phyloP scores from a whole-genome alignment of 108 stramenopile genomes.

The Conticribra guillardii region DNA sequence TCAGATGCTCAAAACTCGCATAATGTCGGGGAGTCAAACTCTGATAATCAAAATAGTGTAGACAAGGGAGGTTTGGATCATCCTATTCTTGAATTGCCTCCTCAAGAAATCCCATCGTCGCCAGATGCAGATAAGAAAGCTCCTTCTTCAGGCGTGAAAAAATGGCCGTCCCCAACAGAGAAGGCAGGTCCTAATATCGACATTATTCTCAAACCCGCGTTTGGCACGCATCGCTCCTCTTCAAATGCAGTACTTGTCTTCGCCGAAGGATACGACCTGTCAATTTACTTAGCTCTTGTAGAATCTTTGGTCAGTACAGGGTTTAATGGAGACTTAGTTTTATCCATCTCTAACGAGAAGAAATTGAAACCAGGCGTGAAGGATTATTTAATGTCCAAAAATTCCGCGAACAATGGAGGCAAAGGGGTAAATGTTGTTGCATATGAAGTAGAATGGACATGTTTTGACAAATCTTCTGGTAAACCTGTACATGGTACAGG shows the following conservation, averaged over 20 bases:
- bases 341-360: slow-evolving; percentile 59
- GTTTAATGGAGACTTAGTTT: slow-evolving; percentile 76
- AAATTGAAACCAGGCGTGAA: slow-evolving; percentile 57
- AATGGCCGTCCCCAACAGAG: slow-evolving; percentile 27
- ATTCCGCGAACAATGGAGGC: slow-evolving; percentile 15
- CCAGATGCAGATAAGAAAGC: not conserved
- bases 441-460: slow-evolving; percentile 67
- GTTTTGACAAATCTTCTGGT: slow-evolving; percentile 49
- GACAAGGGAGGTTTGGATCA: not conserved
- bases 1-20: not conserved
- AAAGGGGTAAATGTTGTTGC: slow-evolving; percentile 59
- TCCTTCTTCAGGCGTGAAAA: slow-evolving; percentile 1
- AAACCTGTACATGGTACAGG: slow-evolving; percentile 30
- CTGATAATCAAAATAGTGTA: not conserved
- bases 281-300: slow-evolving; percentile 73
- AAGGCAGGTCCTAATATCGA: slow-evolving; percentile 21
- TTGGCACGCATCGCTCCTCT: slow-evolving; percentile 31
- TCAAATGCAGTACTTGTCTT: slow-evolving; percentile 47
- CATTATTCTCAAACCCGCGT: slow-evolving; percentile 42
- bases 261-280: slow-evolving; percentile 72
- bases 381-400: slow-evolving; percentile 65
- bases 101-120: not conserved
- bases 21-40: not conserved
- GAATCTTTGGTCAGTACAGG: slow-evolving; percentile 68
- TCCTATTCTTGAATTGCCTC: not conserved